These are phyloP conservation scores for Phaeosphaeriaceae sp. DNA, from an alignment of 2,329 filamentous ascomycete genomes.

Conservation along the genomic window DNA sequence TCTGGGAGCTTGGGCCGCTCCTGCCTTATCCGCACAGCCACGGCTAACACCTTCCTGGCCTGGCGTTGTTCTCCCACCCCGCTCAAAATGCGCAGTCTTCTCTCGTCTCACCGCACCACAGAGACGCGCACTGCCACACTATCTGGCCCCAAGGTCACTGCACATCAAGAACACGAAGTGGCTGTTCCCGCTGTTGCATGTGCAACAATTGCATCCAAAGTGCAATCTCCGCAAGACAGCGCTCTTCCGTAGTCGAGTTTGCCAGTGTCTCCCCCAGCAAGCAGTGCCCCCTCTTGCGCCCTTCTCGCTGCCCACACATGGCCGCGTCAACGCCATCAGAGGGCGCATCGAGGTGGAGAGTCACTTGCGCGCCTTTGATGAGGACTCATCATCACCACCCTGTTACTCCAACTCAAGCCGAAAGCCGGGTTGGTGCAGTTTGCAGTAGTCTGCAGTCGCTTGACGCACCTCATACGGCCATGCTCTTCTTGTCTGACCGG, in stretches of 20 bases:
- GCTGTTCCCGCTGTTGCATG: slow-evolving; percentile 13
- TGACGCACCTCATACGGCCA: slow-evolving; percentile 24
- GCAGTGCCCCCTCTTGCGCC: slow-evolving; percentile 9
- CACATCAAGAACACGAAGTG: slow-evolving; percentile 13
- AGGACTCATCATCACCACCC: slow-evolving; percentile 10
- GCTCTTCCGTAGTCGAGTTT: too few relatives aligned
- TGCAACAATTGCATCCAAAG: slow-evolving; percentile 10
- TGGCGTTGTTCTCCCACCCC: slow-evolving; percentile 15
- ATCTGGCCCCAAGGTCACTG: slow-evolving; percentile 12
- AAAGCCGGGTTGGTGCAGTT: slow-evolving; percentile 12
- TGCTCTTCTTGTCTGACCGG: slow-evolving; percentile 44
- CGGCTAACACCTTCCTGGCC: slow-evolving; percentile 22
- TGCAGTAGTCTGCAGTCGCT: slow-evolving; percentile 27
- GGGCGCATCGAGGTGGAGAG: slow-evolving; percentile 8
- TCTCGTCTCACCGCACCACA: slow-evolving; percentile 30
- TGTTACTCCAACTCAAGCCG: slow-evolving; percentile 18
- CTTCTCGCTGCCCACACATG: background rate
- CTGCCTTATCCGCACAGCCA: slow-evolving; percentile 13
- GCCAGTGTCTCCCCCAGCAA: background rate
- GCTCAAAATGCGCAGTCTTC: slow-evolving; percentile 30
- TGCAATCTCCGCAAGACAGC: slow-evolving; percentile 8
- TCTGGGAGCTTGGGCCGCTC: slow-evolving; percentile 4
- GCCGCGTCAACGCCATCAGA: slow-evolving; percentile 8
- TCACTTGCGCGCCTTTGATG: slow-evolving; percentile 6
- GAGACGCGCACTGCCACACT: slow-evolving; percentile 32